A percentile compares a stretch with the other conserved stretches of the same genome.
Evolutionary conservation across 768 basidiomycete genomes (phyloP).

Genomic region (Phanerochaete carnosa): DNA sequence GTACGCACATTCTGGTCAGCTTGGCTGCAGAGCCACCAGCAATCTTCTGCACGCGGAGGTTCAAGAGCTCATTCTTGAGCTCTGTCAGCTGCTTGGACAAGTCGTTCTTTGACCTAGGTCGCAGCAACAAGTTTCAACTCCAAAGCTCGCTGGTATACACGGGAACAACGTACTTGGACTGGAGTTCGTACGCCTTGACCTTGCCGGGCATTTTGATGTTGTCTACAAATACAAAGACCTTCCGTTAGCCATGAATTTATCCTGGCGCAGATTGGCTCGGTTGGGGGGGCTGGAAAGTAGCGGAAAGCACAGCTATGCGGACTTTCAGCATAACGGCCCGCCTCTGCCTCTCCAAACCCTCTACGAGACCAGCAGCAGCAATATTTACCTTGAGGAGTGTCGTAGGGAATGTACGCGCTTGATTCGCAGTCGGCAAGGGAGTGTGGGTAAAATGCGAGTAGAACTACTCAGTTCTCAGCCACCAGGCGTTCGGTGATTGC

Average conservation of each 20-base stretch:
- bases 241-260: background rate
- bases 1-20: constrained; percentile 92
- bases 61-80: constrained; percentile 92
- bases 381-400: constrained; percentile 37
- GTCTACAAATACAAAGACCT: constrained; percentile 21
- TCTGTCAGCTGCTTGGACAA: constrained; percentile 90
- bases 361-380: constrained; percentile 1
- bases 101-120: constrained; percentile 88
- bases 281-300: background rate
- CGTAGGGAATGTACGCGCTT: constrained; percentile 28
- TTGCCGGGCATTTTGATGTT: constrained; percentile 69
- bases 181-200: constrained; percentile 95
- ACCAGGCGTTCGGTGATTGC: constrained; percentile 32
- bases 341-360: constrained; percentile 1
- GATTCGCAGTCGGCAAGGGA: constrained; percentile 18
- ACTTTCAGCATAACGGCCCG: constrained; percentile 12
- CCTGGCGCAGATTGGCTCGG: constrained; percentile 1
- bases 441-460: constrained; percentile 28
- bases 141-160: background rate
- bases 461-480: constrained; percentile 43
- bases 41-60: constrained; percentile 96
- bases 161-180: constrained; percentile 77
- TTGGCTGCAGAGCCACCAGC: constrained; percentile 94
- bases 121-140: background rate
- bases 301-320: constrained; percentile 3